phyloP scores from a whole-genome alignment of 2,329 filamentous ascomycete species.

The Ceratocystis cubensis region DNA sequence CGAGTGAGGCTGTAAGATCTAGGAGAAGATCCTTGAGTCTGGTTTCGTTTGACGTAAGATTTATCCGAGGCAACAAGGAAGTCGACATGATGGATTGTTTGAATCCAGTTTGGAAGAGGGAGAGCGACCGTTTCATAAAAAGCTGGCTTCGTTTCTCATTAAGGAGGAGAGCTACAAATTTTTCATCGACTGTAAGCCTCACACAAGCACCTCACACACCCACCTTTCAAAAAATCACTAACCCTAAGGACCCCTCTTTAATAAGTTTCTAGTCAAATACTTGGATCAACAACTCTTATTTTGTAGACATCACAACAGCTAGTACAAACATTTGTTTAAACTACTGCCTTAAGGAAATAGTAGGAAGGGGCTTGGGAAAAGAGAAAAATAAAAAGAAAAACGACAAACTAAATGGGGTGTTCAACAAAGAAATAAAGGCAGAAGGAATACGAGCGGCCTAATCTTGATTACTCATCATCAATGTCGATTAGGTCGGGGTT shows the following conservation, averaged over 20 bases:
- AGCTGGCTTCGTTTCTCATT: neutral
- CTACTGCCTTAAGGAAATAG: neutral
- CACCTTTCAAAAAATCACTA: neutral
- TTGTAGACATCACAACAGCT: neutral
- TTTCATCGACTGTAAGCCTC: neutral
- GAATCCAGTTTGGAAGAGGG: constrained; percentile 4
- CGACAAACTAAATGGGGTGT: constrained; percentile 13
- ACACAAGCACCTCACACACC: neutral
- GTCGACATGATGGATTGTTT: constrained; percentile 10
- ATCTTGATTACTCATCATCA: constrained; percentile 38
- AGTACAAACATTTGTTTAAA: neutral
- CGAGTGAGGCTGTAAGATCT: constrained; percentile 56
- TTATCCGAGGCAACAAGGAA: constrained; percentile 27
- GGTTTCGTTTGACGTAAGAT: constrained; percentile 56
- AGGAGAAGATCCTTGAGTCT: constrained; percentile 65
- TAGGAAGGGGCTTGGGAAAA: neutral
- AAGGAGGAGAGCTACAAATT: neutral
- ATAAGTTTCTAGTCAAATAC: neutral
- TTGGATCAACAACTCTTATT: neutral
- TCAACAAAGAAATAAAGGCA: constrained; percentile 20
- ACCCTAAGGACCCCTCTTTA: constrained; percentile 2
- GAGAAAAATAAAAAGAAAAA: neutral
- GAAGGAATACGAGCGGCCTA: constrained; percentile 10
- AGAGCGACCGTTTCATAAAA: constrained; percentile 14
- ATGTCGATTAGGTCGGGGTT: constrained; percentile 83